Evolutionary conservation across 148 eudicot species (phyloP).

Genomic region (Arctostaphylos glauca): DNA sequence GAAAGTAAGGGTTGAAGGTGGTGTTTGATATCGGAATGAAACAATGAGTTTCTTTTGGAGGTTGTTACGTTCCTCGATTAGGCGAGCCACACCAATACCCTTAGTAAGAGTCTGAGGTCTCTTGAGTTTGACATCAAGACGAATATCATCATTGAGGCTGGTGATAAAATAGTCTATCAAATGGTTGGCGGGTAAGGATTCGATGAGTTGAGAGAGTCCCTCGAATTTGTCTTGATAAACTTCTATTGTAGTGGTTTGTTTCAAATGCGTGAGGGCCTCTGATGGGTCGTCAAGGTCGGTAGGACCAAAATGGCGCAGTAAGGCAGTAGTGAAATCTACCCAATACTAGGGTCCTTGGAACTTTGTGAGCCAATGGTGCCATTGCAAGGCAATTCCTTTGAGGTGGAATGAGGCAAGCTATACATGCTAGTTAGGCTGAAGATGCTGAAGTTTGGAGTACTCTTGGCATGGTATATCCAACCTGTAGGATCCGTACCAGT

Average conservation of each 20-base stretch:
- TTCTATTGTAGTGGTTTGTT: background rate
- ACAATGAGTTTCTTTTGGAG: background rate
- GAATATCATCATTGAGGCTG: background rate
- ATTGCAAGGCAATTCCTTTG: constrained; percentile 17
- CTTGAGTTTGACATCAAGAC: constrained; percentile 20
- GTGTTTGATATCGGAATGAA: too few species aligned
- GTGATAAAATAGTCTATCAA: background rate
- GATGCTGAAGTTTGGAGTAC: background rate
- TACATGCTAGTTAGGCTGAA: background rate
- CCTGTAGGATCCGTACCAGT: constrained; percentile 10
- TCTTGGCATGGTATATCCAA: constrained; percentile 13
- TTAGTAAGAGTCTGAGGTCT: background rate
- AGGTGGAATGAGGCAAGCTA: constrained; percentile 14
- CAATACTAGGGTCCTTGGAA: constrained; percentile 5
- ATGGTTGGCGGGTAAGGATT: background rate
- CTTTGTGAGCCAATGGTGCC: constrained; percentile 18
- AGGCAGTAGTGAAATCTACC: background rate
- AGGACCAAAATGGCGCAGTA: background rate
- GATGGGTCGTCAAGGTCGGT: constrained; percentile 17
- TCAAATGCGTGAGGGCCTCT: background rate
- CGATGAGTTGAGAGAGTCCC: constrained; percentile 9
- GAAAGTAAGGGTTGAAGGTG: too few species aligned
- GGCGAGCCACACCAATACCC: background rate
- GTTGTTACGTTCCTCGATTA: constrained; percentile 4
- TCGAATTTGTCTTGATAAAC: constrained; percentile 15